Base-by-base conservation (phyloP, 352 stramenopile genomes). In the Phytopythium montanum region DNA sequence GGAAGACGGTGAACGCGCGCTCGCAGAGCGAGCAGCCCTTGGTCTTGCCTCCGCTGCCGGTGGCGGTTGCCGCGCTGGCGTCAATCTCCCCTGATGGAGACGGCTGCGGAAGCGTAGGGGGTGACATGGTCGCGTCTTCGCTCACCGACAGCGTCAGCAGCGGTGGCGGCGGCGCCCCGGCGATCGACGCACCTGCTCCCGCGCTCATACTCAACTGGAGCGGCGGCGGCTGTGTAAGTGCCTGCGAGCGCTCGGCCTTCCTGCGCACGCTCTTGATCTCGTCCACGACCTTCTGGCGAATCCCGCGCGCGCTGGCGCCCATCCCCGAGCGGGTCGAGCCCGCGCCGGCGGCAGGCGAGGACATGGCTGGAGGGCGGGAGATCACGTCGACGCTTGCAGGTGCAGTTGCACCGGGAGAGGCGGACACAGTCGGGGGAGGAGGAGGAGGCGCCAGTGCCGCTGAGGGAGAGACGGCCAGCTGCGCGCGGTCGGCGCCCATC, bases 1-100 rank as follows among this genome's bases (percentile, higher is more conserved):
- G 80, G 54, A 94, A 91, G 41, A 94, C 80, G 2, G 76, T 81
- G 57, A 92, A 92, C 26, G 82, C 87, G 2, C 79, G 77, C 53
- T 90, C 77, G 56, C 82, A 92, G 41, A 87, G 75, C 16, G 66
- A 72, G 54, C 82, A 92, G 29, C 67, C 68, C 48, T 74, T 74
- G 21, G 56, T 55, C 65, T 72, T 74, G 3, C 50, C 44, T 34
- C 23, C 44, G 25, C 3, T 18, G 23, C 44, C 14, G 25, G 18
- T 31, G 3, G n/a, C 16, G 29, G 56, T 19, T n/a, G 54, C 26
- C 38, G 68, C 63, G 3, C 70, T 48, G 10, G 63, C 66, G 13
- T 76, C 66, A 0, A 63, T 57, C 12, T 72, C 66, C 18, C 46
- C 41, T 41, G 54, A 9, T 25, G 48, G 8, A n/a, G 51, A 46